Percentiles rank a stretch among this genome's conserved stretches.
Evolutionary conservation across 73 alveolate genomes (phyloP).

Genomic region (Paramecium sexaurelia): DNA sequence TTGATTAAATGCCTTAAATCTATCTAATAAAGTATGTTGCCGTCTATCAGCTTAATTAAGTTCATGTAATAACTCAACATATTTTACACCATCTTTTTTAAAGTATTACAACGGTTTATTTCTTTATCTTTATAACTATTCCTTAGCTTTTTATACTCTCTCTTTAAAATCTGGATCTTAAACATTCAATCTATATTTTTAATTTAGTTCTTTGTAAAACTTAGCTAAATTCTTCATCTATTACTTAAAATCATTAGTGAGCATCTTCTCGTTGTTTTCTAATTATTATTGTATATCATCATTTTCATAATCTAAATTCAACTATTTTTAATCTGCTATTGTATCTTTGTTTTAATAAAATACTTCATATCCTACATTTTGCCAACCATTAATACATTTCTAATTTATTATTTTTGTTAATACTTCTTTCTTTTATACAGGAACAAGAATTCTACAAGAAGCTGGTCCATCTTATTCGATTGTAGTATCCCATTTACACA

Average conservation of each 20-base stretch:
- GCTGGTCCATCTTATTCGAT: slow-evolving; percentile 48
- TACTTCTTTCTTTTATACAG: slow-evolving; percentile 4
- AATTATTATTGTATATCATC: neutral
- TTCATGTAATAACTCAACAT: slow-evolving; percentile 8
- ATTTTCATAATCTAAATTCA: neutral
- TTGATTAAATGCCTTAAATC: neutral
- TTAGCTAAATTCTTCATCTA: slow-evolving; percentile 1
- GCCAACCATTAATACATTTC: slow-evolving; percentile 50
- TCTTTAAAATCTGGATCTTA: slow-evolving; percentile 38
- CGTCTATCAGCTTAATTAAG: neutral
- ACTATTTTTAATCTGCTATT: slow-evolving; percentile 18
- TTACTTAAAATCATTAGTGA: slow-evolving; percentile 15
- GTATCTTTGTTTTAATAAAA: slow-evolving; percentile 31
- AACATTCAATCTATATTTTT: neutral
- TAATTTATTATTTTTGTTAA: neutral
- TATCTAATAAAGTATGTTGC: neutral
- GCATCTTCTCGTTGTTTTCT: neutral
- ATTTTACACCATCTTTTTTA: slow-evolving; percentile 26
- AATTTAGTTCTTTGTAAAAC: slow-evolving; percentile 31
- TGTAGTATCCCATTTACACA: slow-evolving; percentile 54
- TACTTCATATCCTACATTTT: slow-evolving; percentile 22
- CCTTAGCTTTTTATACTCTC: neutral
- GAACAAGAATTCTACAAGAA: slow-evolving; percentile 6
- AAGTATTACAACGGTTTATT: slow-evolving; percentile 20
- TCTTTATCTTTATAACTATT: neutral